Percentiles rank a stretch among this genome's conserved stretches.
Conservation (phyloP, 1,139 yeast species). For the Yamadazyma oceani region DNA sequence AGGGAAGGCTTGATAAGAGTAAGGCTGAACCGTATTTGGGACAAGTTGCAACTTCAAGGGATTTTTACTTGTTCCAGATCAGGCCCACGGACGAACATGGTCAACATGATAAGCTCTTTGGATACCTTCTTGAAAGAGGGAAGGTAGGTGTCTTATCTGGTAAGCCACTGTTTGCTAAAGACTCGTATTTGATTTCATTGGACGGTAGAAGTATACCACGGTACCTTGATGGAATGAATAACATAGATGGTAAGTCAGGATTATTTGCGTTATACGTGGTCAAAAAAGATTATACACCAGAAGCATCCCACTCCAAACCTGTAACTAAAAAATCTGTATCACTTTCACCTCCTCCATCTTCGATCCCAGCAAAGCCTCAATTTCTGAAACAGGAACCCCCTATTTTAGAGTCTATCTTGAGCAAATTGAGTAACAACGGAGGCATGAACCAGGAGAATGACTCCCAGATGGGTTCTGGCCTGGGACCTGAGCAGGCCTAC, state of each 20-base stretch:
- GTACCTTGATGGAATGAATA: slow-evolving; percentile 22
- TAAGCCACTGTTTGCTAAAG: slow-evolving; percentile 55
- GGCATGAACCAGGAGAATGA: neutral
- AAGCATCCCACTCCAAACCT: neutral
- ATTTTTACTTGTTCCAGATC: slow-evolving; percentile 50
- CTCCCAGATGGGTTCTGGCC: no score
- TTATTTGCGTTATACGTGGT: slow-evolving; percentile 49
- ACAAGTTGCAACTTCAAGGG: slow-evolving; percentile 48
- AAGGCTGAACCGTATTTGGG: slow-evolving; percentile 59
- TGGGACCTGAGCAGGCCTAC: no score
- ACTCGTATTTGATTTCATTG: slow-evolving; percentile 60
- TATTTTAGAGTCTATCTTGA: slow-evolving; percentile 23
- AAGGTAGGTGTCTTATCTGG: slow-evolving; percentile 66
- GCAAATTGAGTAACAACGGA: slow-evolving; percentile 17
- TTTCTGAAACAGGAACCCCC: slow-evolving; percentile 4
- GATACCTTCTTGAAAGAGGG: slow-evolving; percentile 47
- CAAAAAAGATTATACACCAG: slow-evolving; percentile 40
- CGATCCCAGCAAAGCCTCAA: neutral
- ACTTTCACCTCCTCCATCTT: slow-evolving; percentile 1
- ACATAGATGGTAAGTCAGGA: slow-evolving; percentile 20
- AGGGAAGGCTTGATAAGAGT: slow-evolving; percentile 59
- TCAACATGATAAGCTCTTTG: slow-evolving; percentile 49
- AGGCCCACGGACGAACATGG: slow-evolving; percentile 21
- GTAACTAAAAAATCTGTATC: neutral
- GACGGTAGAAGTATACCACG: slow-evolving; percentile 24